These are phyloP conservation scores for Saccharomycopsis crataegensis DNA, from an alignment of 1,139 yeast species.

Conservation along the genomic window DNA sequence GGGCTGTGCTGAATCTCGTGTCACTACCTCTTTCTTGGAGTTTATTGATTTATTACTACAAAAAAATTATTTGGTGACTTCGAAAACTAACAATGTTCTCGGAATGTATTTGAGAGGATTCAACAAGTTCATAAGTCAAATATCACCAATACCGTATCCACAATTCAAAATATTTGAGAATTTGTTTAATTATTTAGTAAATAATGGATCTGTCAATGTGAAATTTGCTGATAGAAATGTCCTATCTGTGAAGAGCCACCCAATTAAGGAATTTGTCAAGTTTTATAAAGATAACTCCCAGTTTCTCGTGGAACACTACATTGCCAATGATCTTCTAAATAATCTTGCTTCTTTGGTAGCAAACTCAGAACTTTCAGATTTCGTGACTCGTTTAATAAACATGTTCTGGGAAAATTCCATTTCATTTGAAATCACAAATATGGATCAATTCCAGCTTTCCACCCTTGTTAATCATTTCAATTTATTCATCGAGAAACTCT, in stretches of 20 bases:
- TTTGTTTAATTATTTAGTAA: constrained; percentile 5
- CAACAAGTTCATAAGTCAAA: neutral
- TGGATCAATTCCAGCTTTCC: constrained; percentile 1
- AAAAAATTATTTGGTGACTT: constrained; percentile 1
- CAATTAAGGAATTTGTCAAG: constrained; percentile 17
- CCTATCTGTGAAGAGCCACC: constrained; percentile 2
- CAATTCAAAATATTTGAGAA: neutral
- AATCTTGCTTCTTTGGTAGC: neutral
- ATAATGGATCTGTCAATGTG: constrained; percentile 2
- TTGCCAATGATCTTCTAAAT: constrained; percentile 7
- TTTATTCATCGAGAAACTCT: neutral
- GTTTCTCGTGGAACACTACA: constrained; percentile 4
- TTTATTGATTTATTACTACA: neutral
- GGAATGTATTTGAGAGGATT: neutral
- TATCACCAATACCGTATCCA: neutral
- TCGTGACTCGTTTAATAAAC: neutral
- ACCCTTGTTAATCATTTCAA: constrained; percentile 5
- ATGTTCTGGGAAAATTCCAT: constrained; percentile 11
- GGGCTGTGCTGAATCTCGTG: neutral
- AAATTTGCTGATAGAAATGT: constrained; percentile 6
- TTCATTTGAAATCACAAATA: neutral
- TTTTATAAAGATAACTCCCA: constrained; percentile 16
- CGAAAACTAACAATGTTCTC: constrained; percentile 3
- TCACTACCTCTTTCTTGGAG: neutral
- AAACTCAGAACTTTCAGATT: neutral